Evolutionary conservation across 306 rosid genomes (phyloP).

Genomic region (Vigna reflexopilosa): DNA sequence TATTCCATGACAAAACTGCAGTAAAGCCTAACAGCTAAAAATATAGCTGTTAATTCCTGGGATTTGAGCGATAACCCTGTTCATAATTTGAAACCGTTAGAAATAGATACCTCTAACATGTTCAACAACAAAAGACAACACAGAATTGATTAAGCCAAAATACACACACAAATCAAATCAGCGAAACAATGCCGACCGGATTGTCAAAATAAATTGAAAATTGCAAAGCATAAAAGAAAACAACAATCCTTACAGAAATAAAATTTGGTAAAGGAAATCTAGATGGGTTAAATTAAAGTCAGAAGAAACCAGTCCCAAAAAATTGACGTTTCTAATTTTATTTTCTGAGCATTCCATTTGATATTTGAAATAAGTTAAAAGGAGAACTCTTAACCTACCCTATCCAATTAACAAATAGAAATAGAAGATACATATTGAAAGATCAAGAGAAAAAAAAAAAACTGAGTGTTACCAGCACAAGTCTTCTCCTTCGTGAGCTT

Average conservation of each 20-base stretch:
- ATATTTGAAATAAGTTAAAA: constrained; percentile 10
- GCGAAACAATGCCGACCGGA: constrained; percentile 35
- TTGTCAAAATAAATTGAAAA: neutral
- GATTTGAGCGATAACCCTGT: constrained; percentile 94
- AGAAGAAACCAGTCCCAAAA: constrained; percentile 6
- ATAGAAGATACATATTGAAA: neutral
- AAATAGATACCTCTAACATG: neutral
- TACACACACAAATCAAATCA: constrained; percentile 15
- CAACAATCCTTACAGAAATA: neutral
- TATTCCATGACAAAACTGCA: constrained; percentile 98
- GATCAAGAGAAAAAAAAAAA: neutral
- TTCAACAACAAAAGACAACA: constrained; percentile 12
- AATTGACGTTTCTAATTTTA: constrained; percentile 1
- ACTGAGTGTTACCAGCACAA: constrained; percentile 69
- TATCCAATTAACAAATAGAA: neutral
- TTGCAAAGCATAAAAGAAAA: neutral
- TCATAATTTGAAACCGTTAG: constrained; percentile 38
- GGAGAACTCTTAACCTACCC: neutral
- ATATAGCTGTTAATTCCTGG: constrained; percentile 93
- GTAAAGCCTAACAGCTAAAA: constrained; percentile 94
- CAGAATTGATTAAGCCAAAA: constrained; percentile 5
- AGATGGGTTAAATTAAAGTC: neutral
- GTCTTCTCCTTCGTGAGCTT: constrained; percentile 97
- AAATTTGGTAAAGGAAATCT: constrained; percentile 4
- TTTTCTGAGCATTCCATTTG: constrained; percentile 14